Evolutionary conservation across 148 eudicot genomes (phyloP).

Genomic region (Rhododendron mucronatum): DNA sequence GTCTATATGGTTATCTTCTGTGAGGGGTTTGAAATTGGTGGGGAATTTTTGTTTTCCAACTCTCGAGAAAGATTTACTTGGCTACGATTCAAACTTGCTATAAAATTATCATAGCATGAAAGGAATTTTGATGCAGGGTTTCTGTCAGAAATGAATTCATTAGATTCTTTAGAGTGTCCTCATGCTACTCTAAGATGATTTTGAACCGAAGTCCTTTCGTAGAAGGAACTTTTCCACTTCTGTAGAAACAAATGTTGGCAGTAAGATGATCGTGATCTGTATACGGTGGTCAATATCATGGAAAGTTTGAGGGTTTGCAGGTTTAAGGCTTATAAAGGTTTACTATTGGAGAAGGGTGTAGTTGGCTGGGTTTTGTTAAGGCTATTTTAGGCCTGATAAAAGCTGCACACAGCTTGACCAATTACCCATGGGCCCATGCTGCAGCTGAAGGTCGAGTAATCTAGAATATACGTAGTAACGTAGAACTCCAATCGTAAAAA

Average conservation of each 20-base stretch:
- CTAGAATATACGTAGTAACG: not conserved
- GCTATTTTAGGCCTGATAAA: not conserved
- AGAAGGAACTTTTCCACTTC: not conserved
- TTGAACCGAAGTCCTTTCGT: not conserved
- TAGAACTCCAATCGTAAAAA: not conserved
- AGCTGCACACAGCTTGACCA: not conserved
- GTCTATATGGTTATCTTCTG: not conserved
- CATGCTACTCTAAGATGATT: not conserved
- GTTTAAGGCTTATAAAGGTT: not conserved
- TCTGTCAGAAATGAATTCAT: not conserved
- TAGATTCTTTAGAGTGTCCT: not conserved
- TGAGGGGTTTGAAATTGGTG: not conserved
- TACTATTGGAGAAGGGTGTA: not conserved
- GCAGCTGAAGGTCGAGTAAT: not conserved
- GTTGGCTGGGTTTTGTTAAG: not conserved
- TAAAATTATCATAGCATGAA: not conserved
- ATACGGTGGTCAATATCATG: not conserved
- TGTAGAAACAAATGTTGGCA: not conserved
- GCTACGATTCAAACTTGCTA: not conserved
- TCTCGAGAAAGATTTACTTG: not conserved
- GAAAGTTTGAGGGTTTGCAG: not conserved
- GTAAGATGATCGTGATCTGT: not conserved
- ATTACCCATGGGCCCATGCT: not conserved
- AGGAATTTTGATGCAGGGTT: not conserved
- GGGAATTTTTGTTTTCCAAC: not conserved